A percentile compares a stretch with the other conserved stretches of the same genome.
These are phyloP conservation scores for Cystobasidium onofrii DNA, from an alignment of 768 basidiomycete genomes.

Conservation along the genomic window DNA sequence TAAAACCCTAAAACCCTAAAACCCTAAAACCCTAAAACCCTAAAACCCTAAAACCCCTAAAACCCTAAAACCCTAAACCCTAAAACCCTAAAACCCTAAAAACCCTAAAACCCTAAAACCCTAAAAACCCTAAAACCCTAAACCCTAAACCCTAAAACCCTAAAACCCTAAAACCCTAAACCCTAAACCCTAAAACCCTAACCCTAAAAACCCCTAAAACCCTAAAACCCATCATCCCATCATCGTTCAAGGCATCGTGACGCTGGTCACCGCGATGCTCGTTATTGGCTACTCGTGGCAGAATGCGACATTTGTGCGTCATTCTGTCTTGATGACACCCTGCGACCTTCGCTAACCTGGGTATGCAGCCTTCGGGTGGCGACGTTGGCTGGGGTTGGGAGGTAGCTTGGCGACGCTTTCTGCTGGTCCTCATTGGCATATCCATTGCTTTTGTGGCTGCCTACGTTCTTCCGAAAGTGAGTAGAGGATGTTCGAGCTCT, in stretches of 20 bases:
- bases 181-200: no score
- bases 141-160: no score
- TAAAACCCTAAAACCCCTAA: no score
- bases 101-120: no score
- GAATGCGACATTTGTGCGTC: background rate
- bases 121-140: no score
- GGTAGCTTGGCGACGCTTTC: constrained; percentile 35
- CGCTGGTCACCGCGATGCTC: constrained; percentile 33
- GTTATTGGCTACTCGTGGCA: constrained; percentile 35
- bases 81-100: no score
- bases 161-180: no score
- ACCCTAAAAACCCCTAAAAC: no score
- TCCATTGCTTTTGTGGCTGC: constrained; percentile 33
- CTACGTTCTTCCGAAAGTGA: constrained; percentile 27
- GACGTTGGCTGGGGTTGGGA: constrained; percentile 35
- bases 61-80: no score
- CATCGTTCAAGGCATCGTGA: constrained; percentile 31
- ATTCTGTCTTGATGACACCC: background rate
- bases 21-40: no score
- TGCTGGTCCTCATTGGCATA: constrained; percentile 37
- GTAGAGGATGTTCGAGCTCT: background rate
- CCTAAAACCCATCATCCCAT: constrained; percentile 14
- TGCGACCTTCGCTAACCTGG: constrained; percentile 29
- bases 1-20: no score
- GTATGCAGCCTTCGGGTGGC: constrained; percentile 27